Conservation (phyloP, 108 stramenopile genomes). For the Fragilaria crotonensis region DNA sequence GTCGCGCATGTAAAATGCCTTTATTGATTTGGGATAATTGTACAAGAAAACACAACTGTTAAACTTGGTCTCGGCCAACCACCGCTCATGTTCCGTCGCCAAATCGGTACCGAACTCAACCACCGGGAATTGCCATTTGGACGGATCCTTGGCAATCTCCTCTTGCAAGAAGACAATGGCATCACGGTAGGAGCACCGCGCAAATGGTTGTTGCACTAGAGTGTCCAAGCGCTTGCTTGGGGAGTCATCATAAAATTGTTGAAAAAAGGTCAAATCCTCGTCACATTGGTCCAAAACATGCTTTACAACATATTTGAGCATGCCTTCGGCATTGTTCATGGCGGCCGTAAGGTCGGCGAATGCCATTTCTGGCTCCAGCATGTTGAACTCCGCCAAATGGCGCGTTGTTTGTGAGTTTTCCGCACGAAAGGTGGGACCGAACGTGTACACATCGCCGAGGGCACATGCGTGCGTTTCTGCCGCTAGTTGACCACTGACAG, state of each 20-base stretch:
- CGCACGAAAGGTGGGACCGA: slow-evolving; percentile 99
- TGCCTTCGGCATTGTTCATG: slow-evolving; percentile 97
- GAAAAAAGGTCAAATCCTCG: slow-evolving; percentile 89
- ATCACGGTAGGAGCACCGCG: slow-evolving; percentile 79
- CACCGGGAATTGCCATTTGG: slow-evolving; percentile 93
- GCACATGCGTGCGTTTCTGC: slow-evolving; percentile 96
- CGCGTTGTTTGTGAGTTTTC: slow-evolving; percentile 98
- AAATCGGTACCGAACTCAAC: slow-evolving; percentile 98
- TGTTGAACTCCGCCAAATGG: slow-evolving; percentile 95
- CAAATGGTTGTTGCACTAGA: slow-evolving; percentile 80
- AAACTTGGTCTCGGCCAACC: slow-evolving; percentile 93
- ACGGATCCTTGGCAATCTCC: slow-evolving; percentile 94
- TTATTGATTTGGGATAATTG: slow-evolving; percentile 95
- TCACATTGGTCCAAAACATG: slow-evolving; percentile 73
- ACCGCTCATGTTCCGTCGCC: slow-evolving; percentile 96
- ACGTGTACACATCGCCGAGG: slow-evolving; percentile 97
- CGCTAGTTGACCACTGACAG: slow-evolving; percentile 95
- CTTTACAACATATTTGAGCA: slow-evolving; percentile 84
- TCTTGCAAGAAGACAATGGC: slow-evolving; percentile 87
- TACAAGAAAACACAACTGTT: slow-evolving; percentile 93
- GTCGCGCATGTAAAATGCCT: slow-evolving; percentile 99
- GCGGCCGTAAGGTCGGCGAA: slow-evolving; percentile 90
- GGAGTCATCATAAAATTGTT: slow-evolving; percentile 88
- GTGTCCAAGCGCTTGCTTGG: slow-evolving; percentile 66
- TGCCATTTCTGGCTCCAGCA: slow-evolving; percentile 99